A percentile compares a stretch with the other conserved stretches of the same genome.
Conservation (phyloP, 2,329 filamentous ascomycete species). For the Phialocephala sp. region DNA sequence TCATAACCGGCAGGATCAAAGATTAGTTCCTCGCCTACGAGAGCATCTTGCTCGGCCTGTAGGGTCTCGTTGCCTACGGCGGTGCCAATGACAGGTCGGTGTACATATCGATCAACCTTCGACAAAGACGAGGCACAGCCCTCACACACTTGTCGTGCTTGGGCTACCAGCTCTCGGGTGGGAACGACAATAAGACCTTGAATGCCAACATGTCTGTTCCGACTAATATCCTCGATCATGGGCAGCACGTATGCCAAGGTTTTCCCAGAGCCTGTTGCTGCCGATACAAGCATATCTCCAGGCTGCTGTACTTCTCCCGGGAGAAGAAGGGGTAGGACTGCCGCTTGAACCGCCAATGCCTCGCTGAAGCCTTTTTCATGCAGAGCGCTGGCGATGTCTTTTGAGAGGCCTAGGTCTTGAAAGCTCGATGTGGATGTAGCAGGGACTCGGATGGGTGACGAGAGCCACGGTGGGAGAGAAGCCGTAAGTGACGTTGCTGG, state of each 20-base stretch:
- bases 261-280: conserved; percentile 94
- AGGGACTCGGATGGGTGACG: conserved; percentile 72
- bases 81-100: conserved; percentile 77
- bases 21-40: conserved; percentile 67
- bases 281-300: conserved; percentile 87
- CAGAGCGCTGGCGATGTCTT: conserved; percentile 65
- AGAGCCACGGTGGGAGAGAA: conserved; percentile 81
- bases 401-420: conserved; percentile 64
- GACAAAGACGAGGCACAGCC: conserved; percentile 69
- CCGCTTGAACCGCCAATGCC: conserved; percentile 81
- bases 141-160: conserved; percentile 81
- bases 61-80: conserved; percentile 83
- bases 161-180: conserved; percentile 86
- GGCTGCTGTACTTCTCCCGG: conserved; percentile 63
- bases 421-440: conserved; percentile 67
- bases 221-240: conserved; percentile 77
- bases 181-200: conserved; percentile 86
- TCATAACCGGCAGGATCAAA: conserved; percentile 71
- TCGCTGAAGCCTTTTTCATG: conserved; percentile 70
- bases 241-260: conserved; percentile 91
- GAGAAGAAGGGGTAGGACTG: conserved; percentile 79
- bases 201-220: conserved; percentile 67
- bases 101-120: conserved; percentile 54
- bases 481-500: conserved; percentile 71
- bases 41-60: conserved; percentile 63